Conservation (phyloP, 202 grass and related monocot genomes). For the Digitaria exilis region DNA sequence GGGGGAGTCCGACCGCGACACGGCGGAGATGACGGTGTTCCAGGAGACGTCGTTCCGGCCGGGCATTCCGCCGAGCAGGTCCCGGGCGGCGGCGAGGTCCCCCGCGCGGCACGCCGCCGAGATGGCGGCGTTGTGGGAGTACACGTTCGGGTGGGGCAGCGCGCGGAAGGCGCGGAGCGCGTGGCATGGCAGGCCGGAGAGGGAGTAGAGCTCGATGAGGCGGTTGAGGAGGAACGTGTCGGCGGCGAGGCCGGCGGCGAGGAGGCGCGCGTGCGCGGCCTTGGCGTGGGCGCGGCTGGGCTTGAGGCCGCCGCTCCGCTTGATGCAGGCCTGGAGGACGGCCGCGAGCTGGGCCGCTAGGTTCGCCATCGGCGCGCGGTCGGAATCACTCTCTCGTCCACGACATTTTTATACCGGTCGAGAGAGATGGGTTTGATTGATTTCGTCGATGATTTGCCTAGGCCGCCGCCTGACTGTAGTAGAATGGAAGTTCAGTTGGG, state of each 20-base stretch:
- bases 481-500: too few species aligned
- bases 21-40: slow-evolving; percentile 75
- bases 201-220: slow-evolving; percentile 87
- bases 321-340: slow-evolving; percentile 52
- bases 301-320: slow-evolving; percentile 42
- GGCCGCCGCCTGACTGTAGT: too few species aligned
- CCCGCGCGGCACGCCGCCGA: slow-evolving; percentile 52
- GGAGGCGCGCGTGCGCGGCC: slow-evolving; percentile 66
- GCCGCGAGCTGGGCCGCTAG: slow-evolving; percentile 45
- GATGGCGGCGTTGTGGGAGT: slow-evolving; percentile 77
- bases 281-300: slow-evolving; percentile 44
- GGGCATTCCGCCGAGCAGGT: slow-evolving; percentile 78
- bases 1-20: slow-evolving; percentile 44
- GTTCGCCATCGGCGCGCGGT: slow-evolving; percentile 19
- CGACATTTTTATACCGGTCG: neutral
- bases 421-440: neutral
- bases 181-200: slow-evolving; percentile 53
- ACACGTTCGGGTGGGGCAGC: slow-evolving; percentile 63
- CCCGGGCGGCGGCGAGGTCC: slow-evolving; percentile 52
- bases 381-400: neutral
- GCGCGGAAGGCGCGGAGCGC: slow-evolving; percentile 59
- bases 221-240: slow-evolving; percentile 89
- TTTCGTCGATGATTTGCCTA: too few species aligned
- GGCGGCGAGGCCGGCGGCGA: slow-evolving; percentile 59
- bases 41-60: slow-evolving; percentile 67